phyloP scores from a whole-genome alignment of 805 yeast genomes.

The Saccharomyces mikatae region DNA sequence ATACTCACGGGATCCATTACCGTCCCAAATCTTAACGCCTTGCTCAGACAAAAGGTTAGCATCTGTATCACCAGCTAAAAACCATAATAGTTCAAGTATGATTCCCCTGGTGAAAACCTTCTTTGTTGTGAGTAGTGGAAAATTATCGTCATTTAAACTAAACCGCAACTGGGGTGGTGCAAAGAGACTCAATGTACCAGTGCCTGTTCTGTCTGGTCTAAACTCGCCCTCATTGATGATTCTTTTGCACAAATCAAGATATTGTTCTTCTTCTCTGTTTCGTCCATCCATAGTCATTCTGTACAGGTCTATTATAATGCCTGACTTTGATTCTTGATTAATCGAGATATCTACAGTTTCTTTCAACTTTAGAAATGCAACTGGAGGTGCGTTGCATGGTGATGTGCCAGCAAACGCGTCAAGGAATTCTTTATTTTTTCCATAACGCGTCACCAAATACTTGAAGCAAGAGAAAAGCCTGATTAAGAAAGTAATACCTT shows the following conservation, averaged over 20 bases:
- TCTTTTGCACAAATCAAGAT: conserved; percentile 68
- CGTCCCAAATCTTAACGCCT: conserved; percentile 98
- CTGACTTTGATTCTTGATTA: not conserved
- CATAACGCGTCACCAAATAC: not conserved
- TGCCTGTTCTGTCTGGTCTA: conserved; percentile 95
- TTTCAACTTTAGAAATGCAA: not conserved
- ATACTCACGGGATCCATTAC: conserved; percentile 90
- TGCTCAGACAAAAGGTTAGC: conserved; percentile 68
- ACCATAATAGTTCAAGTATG: conserved; percentile 87
- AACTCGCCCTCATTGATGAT: conserved; percentile 81
- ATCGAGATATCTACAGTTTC: not conserved
- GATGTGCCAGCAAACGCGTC: not conserved
- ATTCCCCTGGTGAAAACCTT: conserved; percentile 85
- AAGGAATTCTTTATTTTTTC: not conserved
- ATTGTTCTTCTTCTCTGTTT: conserved; percentile 65
- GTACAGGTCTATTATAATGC: not conserved
- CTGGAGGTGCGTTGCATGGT: not conserved
- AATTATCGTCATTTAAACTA: conserved; percentile 56
- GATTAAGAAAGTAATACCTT: not conserved
- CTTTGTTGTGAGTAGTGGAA: conserved; percentile 90
- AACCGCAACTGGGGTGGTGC: conserved; percentile 96
- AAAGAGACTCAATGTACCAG: conserved; percentile 84
- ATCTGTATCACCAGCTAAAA: conserved; percentile 82
- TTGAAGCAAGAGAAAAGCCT: not conserved
- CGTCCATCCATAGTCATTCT: conserved; percentile 1